These are phyloP conservation scores for Amanita brunnescens DNA, from an alignment of 768 basidiomycete genomes.

Conservation along the genomic window DNA sequence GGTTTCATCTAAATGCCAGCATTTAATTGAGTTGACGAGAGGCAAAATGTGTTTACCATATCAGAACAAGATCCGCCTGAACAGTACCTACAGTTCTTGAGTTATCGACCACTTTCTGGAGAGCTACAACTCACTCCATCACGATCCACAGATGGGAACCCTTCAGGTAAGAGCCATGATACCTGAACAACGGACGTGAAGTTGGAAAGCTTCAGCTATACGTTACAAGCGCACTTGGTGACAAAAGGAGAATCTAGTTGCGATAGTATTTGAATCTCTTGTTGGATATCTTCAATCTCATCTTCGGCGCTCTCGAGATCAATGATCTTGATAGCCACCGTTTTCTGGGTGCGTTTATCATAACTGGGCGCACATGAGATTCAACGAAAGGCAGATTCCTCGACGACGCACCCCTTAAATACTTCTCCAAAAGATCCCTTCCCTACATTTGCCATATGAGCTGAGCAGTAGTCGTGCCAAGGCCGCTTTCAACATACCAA, in stretches of 20 bases:
- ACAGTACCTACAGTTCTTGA: constrained; percentile 60
- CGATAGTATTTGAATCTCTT: constrained; percentile 96
- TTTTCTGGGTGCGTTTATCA: constrained; percentile 91
- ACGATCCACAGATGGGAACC: constrained; percentile 98
- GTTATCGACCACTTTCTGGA: constrained; percentile 3
- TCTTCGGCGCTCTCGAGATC: constrained; percentile 99
- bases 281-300: constrained; percentile 99
- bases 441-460: constrained; percentile 37
- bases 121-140: constrained; percentile 66
- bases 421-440: constrained; percentile 99
- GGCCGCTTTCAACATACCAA: constrained; percentile 54
- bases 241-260: constrained; percentile 95
- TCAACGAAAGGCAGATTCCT: constrained; percentile 9
- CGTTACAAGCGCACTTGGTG: constrained; percentile 62
- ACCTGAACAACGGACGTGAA: constrained; percentile 35
- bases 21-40: constrained; percentile 10
- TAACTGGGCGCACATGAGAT: constrained; percentile 44
- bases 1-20: constrained; percentile 78
- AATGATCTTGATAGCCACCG: constrained; percentile 99
- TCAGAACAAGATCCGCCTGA: constrained; percentile 98
- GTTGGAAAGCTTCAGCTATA: not conserved
- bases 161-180: constrained; percentile 94
- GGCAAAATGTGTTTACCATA: constrained; percentile 44
- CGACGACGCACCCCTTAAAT: constrained; percentile 77
- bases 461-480: constrained; percentile 3